Base-by-base conservation (phyloP, 2,329 filamentous ascomycete genomes). In the Sporothrix brunneoviolacea region DNA sequence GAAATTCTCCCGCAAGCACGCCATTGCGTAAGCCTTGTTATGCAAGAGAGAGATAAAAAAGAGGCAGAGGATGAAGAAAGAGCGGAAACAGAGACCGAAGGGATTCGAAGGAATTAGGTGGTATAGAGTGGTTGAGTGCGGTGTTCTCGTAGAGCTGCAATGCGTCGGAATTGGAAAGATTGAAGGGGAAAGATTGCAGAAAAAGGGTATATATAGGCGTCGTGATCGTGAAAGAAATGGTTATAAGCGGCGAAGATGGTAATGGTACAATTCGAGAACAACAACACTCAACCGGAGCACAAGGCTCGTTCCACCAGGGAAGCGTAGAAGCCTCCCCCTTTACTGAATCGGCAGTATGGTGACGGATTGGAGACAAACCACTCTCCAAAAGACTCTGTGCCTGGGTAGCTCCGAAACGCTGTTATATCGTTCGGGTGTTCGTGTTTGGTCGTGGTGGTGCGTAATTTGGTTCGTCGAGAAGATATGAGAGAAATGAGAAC, bases 1-100 rank as follows among this genome's bases (percentile, higher is more conserved):
- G 71, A 95, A 93, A 64, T 83, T 79, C 71, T 90, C 82, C 72
- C 84, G 83, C 76, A 95, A 81, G 76, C 89, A 95, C 73, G 90
- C 88, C 89, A 95, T 76, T 63, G 62, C 49, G 44, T 55, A 51
- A 57, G 30, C 27, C 28, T 50, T 44, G 19, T 12, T 33, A 6
- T 27, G 12, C 27, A 16, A 46, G 18, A 52, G 54, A 57, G 43
- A 53, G 55, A 54, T 53, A 55, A 50, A 22, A 54, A 58, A 57
- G 50, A 52, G 51, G 48, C 48, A 51, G 54, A 39, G 36, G 28
- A 27, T 16, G 10, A 16, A 18, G 8, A 27, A 33, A n/a, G 32
- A 22, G 33, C 28, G 24, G 24, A 28, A 15, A 12, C 13, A 24
- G 30, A 35, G 42, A 42, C 5, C 16, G 15, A 46, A 22, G 9